Base-by-base conservation (phyloP, 345 rosid genomes). In the Gossypium australe region DNA sequence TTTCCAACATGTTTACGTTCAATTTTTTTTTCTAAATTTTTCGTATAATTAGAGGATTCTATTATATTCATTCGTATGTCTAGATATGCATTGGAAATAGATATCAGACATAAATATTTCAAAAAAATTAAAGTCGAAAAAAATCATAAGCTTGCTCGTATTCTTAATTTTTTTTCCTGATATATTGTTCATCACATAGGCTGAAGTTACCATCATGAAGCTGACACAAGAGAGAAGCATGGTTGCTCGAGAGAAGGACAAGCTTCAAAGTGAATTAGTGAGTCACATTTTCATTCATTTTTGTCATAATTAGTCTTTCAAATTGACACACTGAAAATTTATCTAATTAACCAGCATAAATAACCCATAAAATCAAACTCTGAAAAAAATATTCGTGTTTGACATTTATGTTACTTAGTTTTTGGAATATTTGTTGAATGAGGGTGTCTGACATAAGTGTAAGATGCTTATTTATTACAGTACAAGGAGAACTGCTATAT, bases 151-250 rank as follows among this genome's bases (percentile, higher is more conserved):
- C 14, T 20, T 43, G 59, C 60, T 16, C 29, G 11, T 4, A 4
- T 52, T 52, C 61, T 17, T 8, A 10, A 20, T 7, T 24, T 9
- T 56, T 20, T 25, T 22, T 58, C 29, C 34, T 5, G 22, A 11
- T 58, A 56, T 22, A 58, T 58, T 59, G 10, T 68, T 3, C 20
- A 22, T 49, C 72, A 13, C 44, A 22, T n/a, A 86, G 92, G 90
- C 92, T 70, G 87, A 85, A 44, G 75, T 38, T 60, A 81, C 75
- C 22, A 83, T 86, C 27, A 53, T 18, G 53, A 77, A 79, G 78
- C 78, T 88, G 72, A 78, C 67, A 13, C 84, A 85, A 59, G 92
- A 85, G 76, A 83, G 76, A 29, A 82, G 61, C 48, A 58, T 20
- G 70, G 77, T 70, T 14, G 56, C 52, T 51, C 74, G 11, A 68